Evolutionary conservation across 177 flowering plant genomes (phyloP), one percentile per base, ranked within the genome.

Genomic region (Vitis hybrid): DNA sequence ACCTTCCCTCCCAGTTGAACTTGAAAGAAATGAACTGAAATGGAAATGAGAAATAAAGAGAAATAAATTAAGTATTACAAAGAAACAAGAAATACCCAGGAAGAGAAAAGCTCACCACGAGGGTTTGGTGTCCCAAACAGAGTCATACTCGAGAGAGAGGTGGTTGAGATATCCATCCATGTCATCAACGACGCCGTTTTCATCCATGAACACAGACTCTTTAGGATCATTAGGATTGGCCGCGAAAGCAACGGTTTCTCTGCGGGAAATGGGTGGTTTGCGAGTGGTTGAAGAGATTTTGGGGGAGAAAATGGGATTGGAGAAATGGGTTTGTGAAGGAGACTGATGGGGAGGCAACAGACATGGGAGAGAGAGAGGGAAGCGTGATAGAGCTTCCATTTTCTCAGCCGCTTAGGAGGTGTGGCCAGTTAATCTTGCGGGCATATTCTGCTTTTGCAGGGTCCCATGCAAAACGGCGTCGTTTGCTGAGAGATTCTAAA

Each of bases 101-200:
- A 26, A 56, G 5, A 18, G 50, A 61, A 66, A 58, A 15, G 22
- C 78, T 73, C 53, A 94, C 97, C 98, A 92, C 16, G 90, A 78
- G 16, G 98, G 98, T 53, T 94, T 94, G 73, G 98, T 94, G 83
- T 94, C 98, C 98, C 98, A 94, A 50, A 94, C 97, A 15, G 97
- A 89, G 63, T 94, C 98, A 63, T 94, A 94, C 73, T 94, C 98
- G 9, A 92, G 93, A 58, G 97, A 89, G 58, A 92, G 93, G 68
- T 85, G 53, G 78, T 94, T 89, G 69, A 94, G 83, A 79, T 89
- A 92, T 29, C 90, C 92, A 64, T 90, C 94, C 97, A 92, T 90
- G 71, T 92, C 97, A 3, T 92, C 88, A 45, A 89, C 86, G 8
- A 59, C 86, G 3, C 93, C 97, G 51, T 87, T 67, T 68, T 88